These are phyloP conservation scores for Phytophthora citricola DNA, from an alignment of 352 stramenopile genomes.

Conservation along the genomic window DNA sequence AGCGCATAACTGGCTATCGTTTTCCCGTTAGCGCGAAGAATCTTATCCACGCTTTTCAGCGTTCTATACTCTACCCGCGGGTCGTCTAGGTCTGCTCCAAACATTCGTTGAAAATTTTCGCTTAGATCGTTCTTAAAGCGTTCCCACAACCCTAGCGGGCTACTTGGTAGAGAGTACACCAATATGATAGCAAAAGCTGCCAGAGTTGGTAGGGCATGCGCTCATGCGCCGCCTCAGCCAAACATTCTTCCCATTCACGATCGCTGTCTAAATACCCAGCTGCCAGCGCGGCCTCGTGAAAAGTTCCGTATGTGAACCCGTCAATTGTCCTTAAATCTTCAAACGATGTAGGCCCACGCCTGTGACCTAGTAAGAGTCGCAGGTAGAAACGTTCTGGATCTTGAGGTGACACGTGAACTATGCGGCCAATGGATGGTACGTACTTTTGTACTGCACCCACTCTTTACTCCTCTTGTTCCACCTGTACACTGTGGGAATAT, in stretches of 20 bases:
- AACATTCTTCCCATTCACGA: conserved; percentile 22
- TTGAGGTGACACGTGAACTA: conserved; percentile 26
- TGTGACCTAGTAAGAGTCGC: conserved; percentile 29
- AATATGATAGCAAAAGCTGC: conserved; percentile 40
- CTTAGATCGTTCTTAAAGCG: conserved; percentile 21
- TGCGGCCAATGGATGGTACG: conserved; percentile 18
- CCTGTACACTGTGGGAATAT: conserved; percentile 28
- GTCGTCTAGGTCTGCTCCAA: neutral
- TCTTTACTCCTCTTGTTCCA: conserved; percentile 13
- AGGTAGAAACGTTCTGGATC: conserved; percentile 38
- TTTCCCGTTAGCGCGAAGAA: conserved; percentile 1
- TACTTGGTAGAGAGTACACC: conserved; percentile 17
- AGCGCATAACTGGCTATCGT: conserved; percentile 6
- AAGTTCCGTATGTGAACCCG: conserved; percentile 16
- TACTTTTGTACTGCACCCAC: conserved; percentile 27
- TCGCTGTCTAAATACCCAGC: conserved; percentile 33
- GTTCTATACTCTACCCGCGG: neutral
- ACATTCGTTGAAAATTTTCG: conserved; percentile 8
- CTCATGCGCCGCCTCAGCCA: conserved; percentile 22
- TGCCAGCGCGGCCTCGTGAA: conserved; percentile 15
- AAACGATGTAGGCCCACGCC: conserved; percentile 27
- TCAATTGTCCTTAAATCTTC: conserved; percentile 31
- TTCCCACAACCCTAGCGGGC: conserved; percentile 1
- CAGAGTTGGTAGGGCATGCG: conserved; percentile 38
- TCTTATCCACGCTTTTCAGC: neutral